Evolutionary conservation across 2,329 filamentous ascomycete genomes (phyloP), one percentile per base, ranked within the genome.

Genomic region (Beauveria bassiana): DNA sequence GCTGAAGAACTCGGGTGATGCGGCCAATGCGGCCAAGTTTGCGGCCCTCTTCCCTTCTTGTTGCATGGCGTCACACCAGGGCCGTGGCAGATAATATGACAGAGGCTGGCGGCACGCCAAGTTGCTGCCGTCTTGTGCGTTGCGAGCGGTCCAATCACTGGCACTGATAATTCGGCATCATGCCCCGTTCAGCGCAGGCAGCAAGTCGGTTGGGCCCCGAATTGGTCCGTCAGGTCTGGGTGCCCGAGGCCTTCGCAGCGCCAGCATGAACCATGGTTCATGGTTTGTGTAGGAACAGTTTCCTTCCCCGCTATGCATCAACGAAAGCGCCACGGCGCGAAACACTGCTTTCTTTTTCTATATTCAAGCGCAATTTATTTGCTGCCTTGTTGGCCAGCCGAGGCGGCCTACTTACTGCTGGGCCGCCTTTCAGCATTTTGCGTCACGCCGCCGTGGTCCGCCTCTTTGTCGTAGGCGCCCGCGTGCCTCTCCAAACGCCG

Each of bases 401-500:
- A 28, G 49, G 49, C 49, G 10, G 20, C 49, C 49, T 34, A 16
- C 49, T 34, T 2, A 38, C 34, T 38, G 34, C 34, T 38, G 14
- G 16, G 26, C 28, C 49, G 49, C 49, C 18, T 51, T 51, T 20
- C 42, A 43, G n/a, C 42, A 20, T 38, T 14, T 38, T 38, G 34
- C 34, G 34, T 38, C 34, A 38, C 34, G 34, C 31, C 34, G 34
- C 12, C 20, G 12, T 54, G 22, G 38, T 42, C 22, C 42, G 22
- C 52, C 51, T 54, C 52, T 54, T 49, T 49, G 43, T 49, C 18
- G 22, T 57, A 47, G 26, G 54, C 54, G 54, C 54, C 42, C 47
- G 54, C 43, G 24, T 34, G 20, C 43, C 40, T 47, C 28, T 20
- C 43, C 24, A 47, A 47, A 57, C 43, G 54, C 43, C 54, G 54